These are phyloP conservation scores for Exophiala xenobiotica DNA, from an alignment of 2,329 filamentous ascomycete genomes.

Conservation along the genomic window DNA sequence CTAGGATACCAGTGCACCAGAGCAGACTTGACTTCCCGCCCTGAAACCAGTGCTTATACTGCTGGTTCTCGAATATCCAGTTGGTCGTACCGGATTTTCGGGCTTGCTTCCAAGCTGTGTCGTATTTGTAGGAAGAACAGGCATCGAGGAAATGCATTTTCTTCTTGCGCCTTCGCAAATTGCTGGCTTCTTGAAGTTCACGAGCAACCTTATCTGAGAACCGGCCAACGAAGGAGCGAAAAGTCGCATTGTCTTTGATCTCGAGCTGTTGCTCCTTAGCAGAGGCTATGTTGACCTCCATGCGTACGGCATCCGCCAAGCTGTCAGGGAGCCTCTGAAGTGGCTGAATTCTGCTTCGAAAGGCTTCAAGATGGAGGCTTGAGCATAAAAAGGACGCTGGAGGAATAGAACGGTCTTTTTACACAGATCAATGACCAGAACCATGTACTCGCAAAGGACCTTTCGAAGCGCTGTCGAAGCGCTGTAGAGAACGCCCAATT, in stretches of 20 bases:
- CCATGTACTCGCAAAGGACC: conserved; percentile 26
- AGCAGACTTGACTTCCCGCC: conserved; percentile 5
- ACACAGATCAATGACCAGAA: conserved; percentile 22
- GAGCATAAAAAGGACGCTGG: conserved; percentile 10
- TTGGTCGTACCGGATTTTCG: conserved; percentile 19
- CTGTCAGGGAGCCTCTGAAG: conserved; percentile 1
- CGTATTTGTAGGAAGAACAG: conserved; percentile 21
- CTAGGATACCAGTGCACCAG: conserved; percentile 30
- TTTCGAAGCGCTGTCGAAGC: conserved; percentile 20
- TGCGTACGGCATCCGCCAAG: conserved; percentile 4
- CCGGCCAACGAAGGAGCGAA: not conserved
- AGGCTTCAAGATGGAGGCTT: conserved; percentile 14
- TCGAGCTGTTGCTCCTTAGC: conserved; percentile 6
- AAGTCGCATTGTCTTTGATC: not conserved
- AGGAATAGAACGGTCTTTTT: conserved; percentile 25
- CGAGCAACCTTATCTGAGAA: not conserved
- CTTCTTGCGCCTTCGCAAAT: not conserved
- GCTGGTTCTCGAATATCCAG: conserved; percentile 13
- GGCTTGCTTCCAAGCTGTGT: conserved; percentile 26
- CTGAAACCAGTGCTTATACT: conserved; percentile 23
- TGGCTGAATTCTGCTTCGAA: conserved; percentile 20
- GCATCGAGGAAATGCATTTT: conserved; percentile 8
- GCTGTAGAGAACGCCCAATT: conserved; percentile 28
- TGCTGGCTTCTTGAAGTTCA: not conserved
- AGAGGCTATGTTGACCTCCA: conserved; percentile 14